Percentiles rank a stretch among this genome's conserved stretches.
phyloP scores from a whole-genome alignment of 1,284 basidiomycete species.

The Anthracocystis setariae region DNA sequence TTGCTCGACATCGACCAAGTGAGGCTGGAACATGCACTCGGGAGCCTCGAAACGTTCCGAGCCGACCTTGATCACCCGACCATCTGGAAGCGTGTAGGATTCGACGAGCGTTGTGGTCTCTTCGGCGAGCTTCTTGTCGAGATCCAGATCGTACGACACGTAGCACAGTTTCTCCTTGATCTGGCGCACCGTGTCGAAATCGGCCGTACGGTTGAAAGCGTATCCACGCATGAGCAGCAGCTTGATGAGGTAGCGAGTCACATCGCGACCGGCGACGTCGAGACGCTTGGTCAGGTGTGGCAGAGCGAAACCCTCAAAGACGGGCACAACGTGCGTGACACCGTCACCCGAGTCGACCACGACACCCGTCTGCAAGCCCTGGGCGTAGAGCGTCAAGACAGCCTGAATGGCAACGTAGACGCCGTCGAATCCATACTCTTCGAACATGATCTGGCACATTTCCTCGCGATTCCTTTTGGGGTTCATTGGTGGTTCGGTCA shows the following conservation, averaged over 20 bases:
- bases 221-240: slow-evolving; percentile 97
- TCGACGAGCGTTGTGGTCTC: slow-evolving; percentile 97
- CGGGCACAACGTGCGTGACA: slow-evolving; percentile 98
- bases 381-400: slow-evolving; percentile 95
- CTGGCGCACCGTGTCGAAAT: slow-evolving; percentile 97
- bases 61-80: slow-evolving; percentile 94
- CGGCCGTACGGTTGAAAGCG: slow-evolving; percentile 98
- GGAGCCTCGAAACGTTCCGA: slow-evolving; percentile 99
- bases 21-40: slow-evolving; percentile 99
- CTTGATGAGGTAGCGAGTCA: slow-evolving; percentile 98
- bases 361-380: slow-evolving; percentile 95
- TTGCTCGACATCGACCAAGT: slow-evolving; percentile 96
- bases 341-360: slow-evolving; percentile 99
- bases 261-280: slow-evolving; percentile 97
- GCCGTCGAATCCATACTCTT: slow-evolving; percentile 94
- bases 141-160: slow-evolving; percentile 91
- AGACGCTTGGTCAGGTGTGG: slow-evolving; percentile 88
- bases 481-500: slow-evolving; percentile 99
- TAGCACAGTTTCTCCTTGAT: slow-evolving; percentile 99
- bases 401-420: slow-evolving; percentile 99
- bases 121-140: slow-evolving; percentile 91
- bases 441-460: slow-evolving; percentile 99
- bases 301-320: slow-evolving; percentile 94
- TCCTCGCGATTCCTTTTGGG: slow-evolving; percentile 89
- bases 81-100: slow-evolving; percentile 97